Evolutionary conservation across 352 stramenopile species (phyloP).

Genomic region (Globisporangium parvum): DNA sequence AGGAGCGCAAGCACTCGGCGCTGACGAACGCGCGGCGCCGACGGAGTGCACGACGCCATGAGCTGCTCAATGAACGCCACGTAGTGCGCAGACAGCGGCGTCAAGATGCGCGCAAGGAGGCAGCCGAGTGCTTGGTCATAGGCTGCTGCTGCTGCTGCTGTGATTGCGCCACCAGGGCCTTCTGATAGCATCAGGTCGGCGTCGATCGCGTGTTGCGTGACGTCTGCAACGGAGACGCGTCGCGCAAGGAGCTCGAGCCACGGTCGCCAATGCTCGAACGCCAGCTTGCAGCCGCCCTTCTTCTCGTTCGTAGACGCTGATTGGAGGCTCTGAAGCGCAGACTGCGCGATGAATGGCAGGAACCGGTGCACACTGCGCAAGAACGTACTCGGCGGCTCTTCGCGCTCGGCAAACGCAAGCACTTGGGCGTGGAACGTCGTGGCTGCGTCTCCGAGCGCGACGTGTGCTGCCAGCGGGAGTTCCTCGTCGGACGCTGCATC

Average conservation of each 20-base stretch:
- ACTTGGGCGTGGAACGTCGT: conserved; percentile 34
- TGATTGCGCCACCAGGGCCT: background rate
- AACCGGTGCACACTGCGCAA: conserved; percentile 37
- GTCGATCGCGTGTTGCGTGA: conserved; percentile 47
- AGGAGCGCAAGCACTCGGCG: conserved; percentile 31
- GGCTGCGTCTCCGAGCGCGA: conserved; percentile 17
- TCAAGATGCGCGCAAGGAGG: conserved; percentile 35
- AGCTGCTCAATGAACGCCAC: conserved; percentile 38
- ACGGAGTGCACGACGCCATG: conserved; percentile 24
- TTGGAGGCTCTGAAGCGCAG: conserved; percentile 31
- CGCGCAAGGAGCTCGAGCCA: conserved; percentile 47
- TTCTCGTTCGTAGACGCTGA: conserved; percentile 12
- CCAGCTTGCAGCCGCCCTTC: background rate
- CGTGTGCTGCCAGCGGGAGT: background rate
- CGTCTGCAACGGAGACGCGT: conserved; percentile 37
- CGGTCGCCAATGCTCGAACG: conserved; percentile 34
- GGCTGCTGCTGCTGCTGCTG: background rate
- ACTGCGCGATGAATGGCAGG: conserved; percentile 55
- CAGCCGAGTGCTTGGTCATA: conserved; percentile 30
- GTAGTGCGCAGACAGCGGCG: conserved; percentile 38
- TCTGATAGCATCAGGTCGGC: conserved; percentile 41
- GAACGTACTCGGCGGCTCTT: conserved; percentile 22
- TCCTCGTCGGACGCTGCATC: background rate
- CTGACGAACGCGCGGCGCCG: conserved; percentile 21
- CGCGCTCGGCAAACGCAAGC: conserved; percentile 26